Percentiles rank a stretch among this genome's conserved stretches.
Evolutionary conservation across 1,284 basidiomycete species (phyloP).

Genomic region (Ceratobasidium sp.): DNA sequence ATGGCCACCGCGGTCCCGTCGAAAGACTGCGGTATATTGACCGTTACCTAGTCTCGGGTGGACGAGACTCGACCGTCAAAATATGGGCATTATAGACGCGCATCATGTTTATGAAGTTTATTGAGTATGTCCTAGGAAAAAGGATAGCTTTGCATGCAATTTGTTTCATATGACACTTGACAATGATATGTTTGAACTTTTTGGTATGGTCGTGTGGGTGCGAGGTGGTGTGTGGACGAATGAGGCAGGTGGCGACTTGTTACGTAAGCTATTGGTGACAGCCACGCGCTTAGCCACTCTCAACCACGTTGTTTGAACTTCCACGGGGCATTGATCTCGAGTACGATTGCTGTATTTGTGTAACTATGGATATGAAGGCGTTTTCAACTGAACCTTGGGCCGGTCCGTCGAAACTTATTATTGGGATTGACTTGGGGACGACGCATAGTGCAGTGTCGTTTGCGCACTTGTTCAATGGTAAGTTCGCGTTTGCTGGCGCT

Average conservation of each 20-base stretch:
- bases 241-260: background rate
- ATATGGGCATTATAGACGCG: constrained; percentile 86
- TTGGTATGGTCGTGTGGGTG: background rate
- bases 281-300: constrained; percentile 5
- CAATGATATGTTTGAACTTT: background rate
- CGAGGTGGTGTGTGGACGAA: background rate
- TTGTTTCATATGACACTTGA: constrained; percentile 1
- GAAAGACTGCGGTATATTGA: constrained; percentile 96
- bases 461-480: background rate
- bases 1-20: constrained; percentile 92
- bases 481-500: background rate
- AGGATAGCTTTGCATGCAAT: constrained; percentile 19
- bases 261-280: background rate
- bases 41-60: constrained; percentile 91
- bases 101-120: constrained; percentile 11
- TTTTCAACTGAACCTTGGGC: background rate
- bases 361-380: background rate
- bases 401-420: background rate
- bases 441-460: constrained; percentile 6
- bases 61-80: constrained; percentile 86
- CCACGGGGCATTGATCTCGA: background rate
- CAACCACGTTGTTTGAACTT: constrained; percentile 4
- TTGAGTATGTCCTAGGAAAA: background rate
- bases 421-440: constrained; percentile 7
- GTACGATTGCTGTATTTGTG: background rate